These are phyloP conservation scores for Jamesozyma spencerorum DNA, from an alignment of 805 yeast species.

Conservation along the genomic window DNA sequence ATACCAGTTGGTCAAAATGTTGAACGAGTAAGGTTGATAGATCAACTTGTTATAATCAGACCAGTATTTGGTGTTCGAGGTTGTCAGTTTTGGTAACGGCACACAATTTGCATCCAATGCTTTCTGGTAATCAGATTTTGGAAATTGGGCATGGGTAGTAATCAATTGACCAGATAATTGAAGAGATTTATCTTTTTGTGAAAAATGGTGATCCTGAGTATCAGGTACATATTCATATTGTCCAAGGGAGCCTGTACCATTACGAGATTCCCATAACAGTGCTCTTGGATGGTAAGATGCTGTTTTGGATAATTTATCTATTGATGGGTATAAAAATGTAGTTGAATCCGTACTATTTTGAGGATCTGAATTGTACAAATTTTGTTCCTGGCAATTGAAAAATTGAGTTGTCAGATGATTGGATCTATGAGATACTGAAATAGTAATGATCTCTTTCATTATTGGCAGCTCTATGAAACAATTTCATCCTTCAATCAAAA, in stretches of 20 bases:
- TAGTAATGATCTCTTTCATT: constrained; percentile 68
- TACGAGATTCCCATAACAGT: constrained; percentile 67
- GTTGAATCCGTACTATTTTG: constrained; percentile 32
- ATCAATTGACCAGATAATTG: constrained; percentile 15
- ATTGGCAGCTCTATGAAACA: too few species aligned
- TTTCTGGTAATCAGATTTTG: constrained; percentile 52
- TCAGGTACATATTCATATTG: constrained; percentile 39
- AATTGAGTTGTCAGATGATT: constrained; percentile 74
- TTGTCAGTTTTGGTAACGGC: constrained; percentile 29
- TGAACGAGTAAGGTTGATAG: constrained; percentile 51
- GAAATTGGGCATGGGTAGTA: constrained; percentile 31
- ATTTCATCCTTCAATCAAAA: not conserved
- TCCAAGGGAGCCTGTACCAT: constrained; percentile 66
- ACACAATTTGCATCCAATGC: constrained; percentile 45
- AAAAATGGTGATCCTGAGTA: constrained; percentile 17
- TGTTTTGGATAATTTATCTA: constrained; percentile 33
- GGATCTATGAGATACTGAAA: constrained; percentile 63
- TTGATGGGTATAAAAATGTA: constrained; percentile 39
- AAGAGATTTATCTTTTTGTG: constrained; percentile 5
- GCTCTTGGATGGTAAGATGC: constrained; percentile 75
- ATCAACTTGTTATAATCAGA: constrained; percentile 66
- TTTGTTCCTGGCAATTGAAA: constrained; percentile 71
- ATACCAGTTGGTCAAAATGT: constrained; percentile 52
- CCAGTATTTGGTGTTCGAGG: constrained; percentile 55
- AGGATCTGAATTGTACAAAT: constrained; percentile 34